Evolutionary conservation across 1,284 basidiomycete species (phyloP), one percentile per base, ranked within the genome.

Genomic region (Tylopilus sp.): DNA sequence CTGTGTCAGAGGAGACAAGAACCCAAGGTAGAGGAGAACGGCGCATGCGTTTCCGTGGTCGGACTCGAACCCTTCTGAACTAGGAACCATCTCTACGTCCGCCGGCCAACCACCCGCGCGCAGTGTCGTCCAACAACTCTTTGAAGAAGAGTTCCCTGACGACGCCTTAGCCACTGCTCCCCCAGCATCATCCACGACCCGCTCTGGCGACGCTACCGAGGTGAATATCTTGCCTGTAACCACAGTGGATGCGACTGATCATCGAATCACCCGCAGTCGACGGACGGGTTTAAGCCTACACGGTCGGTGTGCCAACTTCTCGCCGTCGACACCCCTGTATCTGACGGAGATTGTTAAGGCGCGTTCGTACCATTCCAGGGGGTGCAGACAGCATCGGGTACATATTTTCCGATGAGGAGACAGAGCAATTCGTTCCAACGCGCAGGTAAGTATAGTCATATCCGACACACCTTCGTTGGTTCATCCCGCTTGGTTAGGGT

Each of bases 381-480:
- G 80, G 79, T 10, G 64, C 60, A 12, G 74, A 72, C 51, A 74
- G 65, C 42, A 61, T 82, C n/a, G 58, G 64, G 29, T 72, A 59
- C 50, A 65, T 85, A 23, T 84, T 79, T 73, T 74, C 73, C 31
- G 53, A 63, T 1, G 71, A 73, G 2, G 68, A 67, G 6, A 37
- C 57, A 2, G 71, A 74, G 33, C 69, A 73, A 41, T 86, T 84
- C 62, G 77, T 79, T 55, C 84, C 84, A 3, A 82, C 83, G n/a
- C 78, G 84, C 56, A 75, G 78, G 84, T 82, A 64, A 25, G 69
- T 45, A 34, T 19, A 2, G 29, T 21, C 19, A 41, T 34, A 3
- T 21, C 12, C 2, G 8, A 1, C 15, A 4, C 43, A 16, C 31
- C 1, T 6, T 28, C 6, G 23, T 33, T 39, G 29, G 51, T 10